phyloP scores from a whole-genome alignment of 2,329 filamentous ascomycete species.

The Aspergillus sp. region DNA sequence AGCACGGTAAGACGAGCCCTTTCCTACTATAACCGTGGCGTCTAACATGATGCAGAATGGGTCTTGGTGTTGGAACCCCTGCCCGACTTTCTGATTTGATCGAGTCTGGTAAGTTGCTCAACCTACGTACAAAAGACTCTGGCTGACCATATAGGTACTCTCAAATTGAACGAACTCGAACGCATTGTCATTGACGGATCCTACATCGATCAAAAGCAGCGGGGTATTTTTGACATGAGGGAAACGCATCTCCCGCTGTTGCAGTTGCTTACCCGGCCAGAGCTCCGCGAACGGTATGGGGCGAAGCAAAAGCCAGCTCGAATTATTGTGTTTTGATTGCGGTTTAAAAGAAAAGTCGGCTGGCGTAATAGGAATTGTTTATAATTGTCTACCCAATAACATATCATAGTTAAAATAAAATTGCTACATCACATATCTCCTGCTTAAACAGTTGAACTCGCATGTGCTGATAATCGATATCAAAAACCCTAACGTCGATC shows the following conservation, averaged over 20 bases:
- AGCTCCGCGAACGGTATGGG: conserved; percentile 67
- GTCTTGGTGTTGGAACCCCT: conserved; percentile 87
- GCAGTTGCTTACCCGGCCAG: conserved; percentile 64
- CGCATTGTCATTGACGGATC: conserved; percentile 85
- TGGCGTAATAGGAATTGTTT: background rate
- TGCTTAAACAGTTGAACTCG: too few species aligned
- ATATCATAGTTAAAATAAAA: background rate
- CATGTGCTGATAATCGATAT: background rate
- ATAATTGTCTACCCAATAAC: background rate
- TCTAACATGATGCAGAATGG: conserved; percentile 53
- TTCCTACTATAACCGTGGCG: background rate
- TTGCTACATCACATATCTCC: too few species aligned
- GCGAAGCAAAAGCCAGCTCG: conserved; percentile 50
- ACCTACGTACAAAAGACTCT: background rate
- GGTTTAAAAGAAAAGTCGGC: background rate
- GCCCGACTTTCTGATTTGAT: conserved; percentile 76
- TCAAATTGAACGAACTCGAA: conserved; percentile 67
- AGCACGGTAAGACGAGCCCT: conserved; percentile 41
- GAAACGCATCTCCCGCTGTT: conserved; percentile 81
- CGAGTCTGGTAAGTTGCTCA: conserved; percentile 61
- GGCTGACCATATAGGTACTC: conserved; percentile 48
- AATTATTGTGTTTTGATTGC: conserved; percentile 45
- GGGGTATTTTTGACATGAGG: conserved; percentile 90
- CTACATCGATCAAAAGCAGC: conserved; percentile 90
- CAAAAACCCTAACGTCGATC: background rate